phyloP scores from a whole-genome alignment of 768 basidiomycete species.

The Pseudohyphozyma bogoriensis region DNA sequence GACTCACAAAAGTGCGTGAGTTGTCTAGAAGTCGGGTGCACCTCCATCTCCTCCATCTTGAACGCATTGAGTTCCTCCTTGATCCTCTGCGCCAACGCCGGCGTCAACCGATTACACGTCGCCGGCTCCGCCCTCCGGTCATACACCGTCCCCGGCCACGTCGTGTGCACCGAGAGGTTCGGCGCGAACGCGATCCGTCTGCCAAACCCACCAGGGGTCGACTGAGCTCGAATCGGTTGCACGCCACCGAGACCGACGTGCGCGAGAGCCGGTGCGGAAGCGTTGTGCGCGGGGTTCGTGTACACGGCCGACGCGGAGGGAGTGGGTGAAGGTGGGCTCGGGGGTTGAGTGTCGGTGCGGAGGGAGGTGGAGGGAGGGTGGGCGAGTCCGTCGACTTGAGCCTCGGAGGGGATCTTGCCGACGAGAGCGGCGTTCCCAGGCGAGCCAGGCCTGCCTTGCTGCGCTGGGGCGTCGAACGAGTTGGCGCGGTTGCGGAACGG shows the following conservation, averaged over 20 bases:
- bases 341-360: constrained; percentile 16
- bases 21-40: constrained; percentile 53
- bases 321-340: constrained; percentile 7
- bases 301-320: constrained; percentile 33
- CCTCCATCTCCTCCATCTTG: constrained; percentile 87
- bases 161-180: constrained; percentile 89
- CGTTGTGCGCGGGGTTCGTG: constrained; percentile 64
- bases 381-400: constrained; percentile 27
- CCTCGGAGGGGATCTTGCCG: constrained; percentile 26
- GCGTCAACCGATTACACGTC: constrained; percentile 92
- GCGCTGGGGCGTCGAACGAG: constrained; percentile 31
- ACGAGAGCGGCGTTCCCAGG: constrained; percentile 41
- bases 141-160: constrained; percentile 83
- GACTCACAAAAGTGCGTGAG: constrained; percentile 28
- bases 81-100: constrained; percentile 85
- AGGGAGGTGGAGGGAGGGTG: constrained; percentile 12
- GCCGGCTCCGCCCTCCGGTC: constrained; percentile 92
- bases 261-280: constrained; percentile 78
- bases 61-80: constrained; percentile 98
- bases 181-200: constrained; percentile 80
- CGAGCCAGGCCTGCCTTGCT: constrained; percentile 38
- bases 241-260: constrained; percentile 30
- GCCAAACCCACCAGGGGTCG: constrained; percentile 43
- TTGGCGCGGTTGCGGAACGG: constrained; percentile 29
- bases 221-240: constrained; percentile 56